phyloP scores from a whole-genome alignment of 2,329 filamentous ascomycete genomes.

The Cercospora zeina region DNA sequence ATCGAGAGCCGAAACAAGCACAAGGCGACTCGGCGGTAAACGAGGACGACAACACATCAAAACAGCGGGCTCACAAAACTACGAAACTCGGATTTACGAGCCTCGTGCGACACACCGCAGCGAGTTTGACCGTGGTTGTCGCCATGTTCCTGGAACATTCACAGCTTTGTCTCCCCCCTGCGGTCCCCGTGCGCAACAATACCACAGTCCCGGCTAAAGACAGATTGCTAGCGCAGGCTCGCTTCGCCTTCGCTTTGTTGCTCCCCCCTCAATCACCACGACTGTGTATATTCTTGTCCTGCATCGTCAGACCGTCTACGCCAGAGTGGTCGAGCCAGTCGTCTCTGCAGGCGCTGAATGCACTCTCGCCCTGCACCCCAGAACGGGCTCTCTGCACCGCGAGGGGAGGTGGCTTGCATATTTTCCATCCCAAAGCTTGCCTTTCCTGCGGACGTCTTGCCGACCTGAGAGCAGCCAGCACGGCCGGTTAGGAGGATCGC shows the following conservation, averaged over 20 bases:
- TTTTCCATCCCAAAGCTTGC: slow-evolving; percentile 6
- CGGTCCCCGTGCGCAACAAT: slow-evolving; percentile 5
- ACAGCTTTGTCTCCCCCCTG: slow-evolving; percentile 7
- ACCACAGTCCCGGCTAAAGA: slow-evolving; percentile 9
- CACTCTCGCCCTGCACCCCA: slow-evolving; percentile 1
- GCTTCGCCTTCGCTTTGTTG: slow-evolving; percentile 1
- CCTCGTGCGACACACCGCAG: not conserved
- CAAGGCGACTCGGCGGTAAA: not conserved
- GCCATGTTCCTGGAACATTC: slow-evolving; percentile 19
- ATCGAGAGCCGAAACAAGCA: not conserved
- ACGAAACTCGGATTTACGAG: not conserved
- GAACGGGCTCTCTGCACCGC: slow-evolving; percentile 5
- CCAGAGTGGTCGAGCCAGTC: not conserved
- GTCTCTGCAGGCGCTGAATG: not conserved
- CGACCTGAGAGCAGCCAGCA: slow-evolving; percentile 5
- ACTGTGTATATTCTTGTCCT: slow-evolving; percentile 9
- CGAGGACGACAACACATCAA: not conserved
- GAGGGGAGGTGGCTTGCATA: slow-evolving; percentile 12
- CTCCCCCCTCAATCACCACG: slow-evolving; percentile 7
- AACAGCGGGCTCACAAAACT: not conserved
- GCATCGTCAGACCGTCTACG: slow-evolving; percentile 12
- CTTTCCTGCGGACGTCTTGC: slow-evolving; percentile 15
- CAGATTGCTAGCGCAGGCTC: slow-evolving; percentile 8
- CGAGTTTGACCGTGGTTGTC: not conserved
- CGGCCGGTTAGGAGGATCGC: slow-evolving; percentile 2